Conservation (phyloP, 2,329 filamentous ascomycete species). For the Aspergillus chevalieri region DNA sequence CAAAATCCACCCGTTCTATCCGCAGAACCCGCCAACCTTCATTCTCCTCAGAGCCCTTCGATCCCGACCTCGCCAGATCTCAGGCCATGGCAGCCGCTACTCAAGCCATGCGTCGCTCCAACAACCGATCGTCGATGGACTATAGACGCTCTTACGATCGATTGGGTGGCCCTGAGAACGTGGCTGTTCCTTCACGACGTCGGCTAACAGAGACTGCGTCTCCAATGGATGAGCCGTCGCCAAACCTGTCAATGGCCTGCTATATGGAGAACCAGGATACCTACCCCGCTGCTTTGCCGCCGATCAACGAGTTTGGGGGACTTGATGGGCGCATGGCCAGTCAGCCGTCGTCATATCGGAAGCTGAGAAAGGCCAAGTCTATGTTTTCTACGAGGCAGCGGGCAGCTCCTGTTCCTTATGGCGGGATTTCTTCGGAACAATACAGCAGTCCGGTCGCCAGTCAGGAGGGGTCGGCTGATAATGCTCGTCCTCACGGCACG, state of each 20-base stretch:
- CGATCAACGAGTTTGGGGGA: slow-evolving; percentile 26
- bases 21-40: slow-evolving; percentile 20
- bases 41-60: slow-evolving; percentile 19
- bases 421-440: slow-evolving; percentile 6
- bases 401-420: slow-evolving; percentile 16
- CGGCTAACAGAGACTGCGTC: slow-evolving; percentile 9
- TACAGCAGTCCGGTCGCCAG: slow-evolving; percentile 5
- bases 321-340: slow-evolving; percentile 33
- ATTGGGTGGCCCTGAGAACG: slow-evolving; percentile 21
- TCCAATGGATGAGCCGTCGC: slow-evolving; percentile 1
- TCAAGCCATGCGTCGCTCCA: slow-evolving; percentile 36
- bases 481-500: slow-evolving; percentile 15
- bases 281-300: slow-evolving; percentile 16
- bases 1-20: slow-evolving; percentile 36
- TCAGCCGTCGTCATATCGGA: slow-evolving; percentile 42
- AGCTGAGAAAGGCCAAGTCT: slow-evolving; percentile 43
- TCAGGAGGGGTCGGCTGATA: not conserved
- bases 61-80: slow-evolving; percentile 23
- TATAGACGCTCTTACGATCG: slow-evolving; percentile 23
- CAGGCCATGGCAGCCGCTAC: slow-evolving; percentile 40
- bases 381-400: slow-evolving; percentile 40
- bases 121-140: slow-evolving; percentile 21
- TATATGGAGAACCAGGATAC: slow-evolving; percentile 5
- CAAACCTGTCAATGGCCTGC: slow-evolving; percentile 2
- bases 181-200: slow-evolving; percentile 21